Evolutionary conservation across 75 land plant species (phyloP), one percentile per base, ranked within the genome.

Genomic region (Pinus albicaulis): DNA sequence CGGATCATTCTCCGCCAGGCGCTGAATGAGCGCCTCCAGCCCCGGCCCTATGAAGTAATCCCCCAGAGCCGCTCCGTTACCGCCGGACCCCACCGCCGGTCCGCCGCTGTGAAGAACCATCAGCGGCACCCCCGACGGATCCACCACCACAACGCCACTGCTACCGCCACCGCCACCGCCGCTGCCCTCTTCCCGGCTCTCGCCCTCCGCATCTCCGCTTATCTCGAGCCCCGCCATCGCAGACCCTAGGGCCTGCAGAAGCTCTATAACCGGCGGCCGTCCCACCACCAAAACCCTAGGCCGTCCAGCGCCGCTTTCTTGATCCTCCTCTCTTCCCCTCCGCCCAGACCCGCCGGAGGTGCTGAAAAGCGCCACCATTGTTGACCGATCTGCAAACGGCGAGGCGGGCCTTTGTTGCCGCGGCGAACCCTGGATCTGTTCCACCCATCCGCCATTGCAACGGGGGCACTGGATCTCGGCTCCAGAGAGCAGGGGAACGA

Each of bases 1-100:
- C 0, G 90, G 89, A 68, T 90, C 94, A 60, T 84, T 86, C 73
- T 93, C 93, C 2, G 89, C 85, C 55, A 93, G 48, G 22, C 91
- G 93, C 76, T 93, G 91, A 73, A 93, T 36, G 57, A 93, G 73
- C 57, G 70, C 58, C 12, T 93, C 93, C 22, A 91, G 76, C 3
- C 86, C 86, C 56, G 86, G 84, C 0, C 92, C 94, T 55, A 87
- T 12, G 66, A 92, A 85, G 63, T 86, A 92, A 65, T 92, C 88
- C 15, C 88, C 84, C 20, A 88, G 24, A 14, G 85, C 36, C 2
- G 57, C 77, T 16, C 36, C 76, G 59, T 7, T 60, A 1, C 75
- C 13, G 3, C 77, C 72, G 14, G 76, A 36, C 1, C 79, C 80
- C 57, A 77, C 71, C 66, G 84, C 76, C 8, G 61, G 22, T 59